phyloP scores from a whole-genome alignment of 768 basidiomycete genomes.

The Leccinum ochraceum region DNA sequence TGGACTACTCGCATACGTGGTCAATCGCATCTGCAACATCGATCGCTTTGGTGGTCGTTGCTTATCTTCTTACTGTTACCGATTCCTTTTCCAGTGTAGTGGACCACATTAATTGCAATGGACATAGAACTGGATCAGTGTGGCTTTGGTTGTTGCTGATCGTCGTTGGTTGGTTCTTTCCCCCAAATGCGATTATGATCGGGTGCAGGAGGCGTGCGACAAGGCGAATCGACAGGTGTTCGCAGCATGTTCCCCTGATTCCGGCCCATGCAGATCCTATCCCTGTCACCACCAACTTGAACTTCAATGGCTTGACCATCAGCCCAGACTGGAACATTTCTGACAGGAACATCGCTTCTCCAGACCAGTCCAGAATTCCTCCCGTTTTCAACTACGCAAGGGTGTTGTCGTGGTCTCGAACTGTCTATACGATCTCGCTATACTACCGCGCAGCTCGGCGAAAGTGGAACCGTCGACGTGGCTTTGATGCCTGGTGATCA shows the following conservation, averaged over 20 bases:
- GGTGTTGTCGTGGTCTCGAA: conserved; percentile 21
- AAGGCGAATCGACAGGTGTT: conserved; percentile 14
- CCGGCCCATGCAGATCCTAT: conserved; percentile 1
- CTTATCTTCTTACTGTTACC: conserved; percentile 33
- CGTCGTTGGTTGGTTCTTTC: conserved; percentile 43
- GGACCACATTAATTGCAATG: conserved; percentile 32
- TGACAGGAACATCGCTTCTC: conserved; percentile 10
- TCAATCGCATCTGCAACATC: conserved; percentile 40
- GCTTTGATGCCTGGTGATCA: conserved; percentile 3
- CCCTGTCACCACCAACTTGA: conserved; percentile 3
- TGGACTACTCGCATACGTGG: conserved; percentile 44
- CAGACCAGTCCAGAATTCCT: conserved; percentile 26
- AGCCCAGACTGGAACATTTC: background rate
- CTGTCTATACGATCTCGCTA: conserved; percentile 17
- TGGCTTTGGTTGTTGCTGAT: conserved; percentile 48
- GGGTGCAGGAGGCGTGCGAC: conserved; percentile 25
- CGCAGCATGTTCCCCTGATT: background rate
- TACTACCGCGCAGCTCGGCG: conserved; percentile 21
- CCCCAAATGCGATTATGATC: conserved; percentile 38
- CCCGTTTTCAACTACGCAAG: conserved; percentile 31
- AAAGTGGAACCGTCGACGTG: conserved; percentile 1
- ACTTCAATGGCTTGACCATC: conserved; percentile 18
- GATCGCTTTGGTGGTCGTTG: conserved; percentile 46
- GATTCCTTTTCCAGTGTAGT: conserved; percentile 19
- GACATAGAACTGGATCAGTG: conserved; percentile 40